These are phyloP conservation scores for Mallotus repandus DNA, from an alignment of 441 rosid species.

Conservation along the genomic window DNA sequence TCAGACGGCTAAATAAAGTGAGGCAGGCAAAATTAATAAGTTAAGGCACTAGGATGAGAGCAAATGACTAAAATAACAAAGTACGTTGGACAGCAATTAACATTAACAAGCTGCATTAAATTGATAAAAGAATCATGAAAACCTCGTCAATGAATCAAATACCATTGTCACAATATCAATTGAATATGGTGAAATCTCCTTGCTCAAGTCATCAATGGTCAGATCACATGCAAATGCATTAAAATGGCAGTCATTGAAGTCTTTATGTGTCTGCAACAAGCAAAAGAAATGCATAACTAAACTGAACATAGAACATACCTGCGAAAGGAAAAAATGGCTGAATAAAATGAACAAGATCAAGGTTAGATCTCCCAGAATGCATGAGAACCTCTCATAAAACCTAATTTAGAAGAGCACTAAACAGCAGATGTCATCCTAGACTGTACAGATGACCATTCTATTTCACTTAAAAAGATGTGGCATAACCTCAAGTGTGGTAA, in stretches of 20 bases:
- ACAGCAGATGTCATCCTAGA: neutral
- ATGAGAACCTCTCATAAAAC: neutral
- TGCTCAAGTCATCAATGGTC: constrained; percentile 66
- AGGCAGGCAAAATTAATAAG: constrained; percentile 2
- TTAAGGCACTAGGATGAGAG: constrained; percentile 3
- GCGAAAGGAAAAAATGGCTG: neutral
- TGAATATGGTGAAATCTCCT: constrained; percentile 71
- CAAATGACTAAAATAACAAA: constrained; percentile 11
- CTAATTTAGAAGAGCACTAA: neutral
- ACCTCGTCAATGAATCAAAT: constrained; percentile 27
- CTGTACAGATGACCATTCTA: neutral
- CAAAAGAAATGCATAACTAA: constrained; percentile 7
- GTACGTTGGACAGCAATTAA: neutral
- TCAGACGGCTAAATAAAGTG: constrained; percentile 39
- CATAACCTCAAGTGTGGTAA: neutral
- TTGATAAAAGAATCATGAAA: constrained; percentile 2
- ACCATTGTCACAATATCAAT: constrained; percentile 92
- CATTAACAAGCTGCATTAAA: constrained; percentile 13
- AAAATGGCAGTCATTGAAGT: constrained; percentile 56
- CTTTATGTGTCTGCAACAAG: constrained; percentile 71
- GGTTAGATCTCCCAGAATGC: neutral
- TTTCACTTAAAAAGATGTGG: neutral
- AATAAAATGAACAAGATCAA: neutral
- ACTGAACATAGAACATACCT: neutral
- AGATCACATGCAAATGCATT: constrained; percentile 78